Percentiles rank a stretch among this genome's conserved stretches.
Conservation (phyloP, 768 basidiomycete species). For the Rhodocollybia butyracea region DNA sequence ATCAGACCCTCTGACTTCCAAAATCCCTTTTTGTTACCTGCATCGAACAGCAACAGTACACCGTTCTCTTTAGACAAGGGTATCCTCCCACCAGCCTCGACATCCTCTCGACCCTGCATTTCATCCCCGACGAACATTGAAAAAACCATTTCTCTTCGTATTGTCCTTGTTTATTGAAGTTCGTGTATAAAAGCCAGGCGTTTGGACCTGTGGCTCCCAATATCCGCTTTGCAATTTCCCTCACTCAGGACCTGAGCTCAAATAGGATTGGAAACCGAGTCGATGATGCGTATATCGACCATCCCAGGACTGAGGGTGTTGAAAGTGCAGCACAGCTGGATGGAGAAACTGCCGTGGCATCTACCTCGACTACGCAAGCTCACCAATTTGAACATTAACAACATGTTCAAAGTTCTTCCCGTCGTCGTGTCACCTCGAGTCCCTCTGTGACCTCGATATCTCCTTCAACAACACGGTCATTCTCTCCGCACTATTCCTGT, state of each 20-base stretch:
- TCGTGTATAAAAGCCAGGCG: slow-evolving; percentile 81
- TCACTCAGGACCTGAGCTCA: slow-evolving; percentile 83
- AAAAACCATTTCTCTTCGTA: slow-evolving; percentile 49
- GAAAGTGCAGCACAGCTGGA: slow-evolving; percentile 85
- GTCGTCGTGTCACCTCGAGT: slow-evolving; percentile 63
- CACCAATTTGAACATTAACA: slow-evolving; percentile 87
- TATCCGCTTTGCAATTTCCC: slow-evolving; percentile 67
- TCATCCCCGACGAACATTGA: slow-evolving; percentile 1
- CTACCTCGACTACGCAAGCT: slow-evolving; percentile 74
- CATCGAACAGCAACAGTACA: slow-evolving; percentile 11
- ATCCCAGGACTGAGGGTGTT: slow-evolving; percentile 68
- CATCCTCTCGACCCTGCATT: slow-evolving; percentile 19
- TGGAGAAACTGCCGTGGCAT: slow-evolving; percentile 82
- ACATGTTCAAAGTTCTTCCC: slow-evolving; percentile 82
- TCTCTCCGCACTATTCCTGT: slow-evolving; percentile 91
- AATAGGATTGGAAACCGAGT: slow-evolving; percentile 91
- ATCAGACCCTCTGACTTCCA: no score
- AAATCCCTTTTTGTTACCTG: slow-evolving; percentile 34
- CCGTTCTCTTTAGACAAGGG: slow-evolving; percentile 36
- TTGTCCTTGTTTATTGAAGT: slow-evolving; percentile 61
- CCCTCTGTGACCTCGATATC: slow-evolving; percentile 83
- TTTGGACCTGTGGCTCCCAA: slow-evolving; percentile 68
- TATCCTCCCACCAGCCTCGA: slow-evolving; percentile 24
- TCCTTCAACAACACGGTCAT: slow-evolving; percentile 90
- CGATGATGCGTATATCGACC: slow-evolving; percentile 79